Percentiles rank a stretch among this genome's conserved stretches.
Evolutionary conservation across 2,329 filamentous ascomycete genomes (phyloP).

Genomic region (Waltergamsia citrina): DNA sequence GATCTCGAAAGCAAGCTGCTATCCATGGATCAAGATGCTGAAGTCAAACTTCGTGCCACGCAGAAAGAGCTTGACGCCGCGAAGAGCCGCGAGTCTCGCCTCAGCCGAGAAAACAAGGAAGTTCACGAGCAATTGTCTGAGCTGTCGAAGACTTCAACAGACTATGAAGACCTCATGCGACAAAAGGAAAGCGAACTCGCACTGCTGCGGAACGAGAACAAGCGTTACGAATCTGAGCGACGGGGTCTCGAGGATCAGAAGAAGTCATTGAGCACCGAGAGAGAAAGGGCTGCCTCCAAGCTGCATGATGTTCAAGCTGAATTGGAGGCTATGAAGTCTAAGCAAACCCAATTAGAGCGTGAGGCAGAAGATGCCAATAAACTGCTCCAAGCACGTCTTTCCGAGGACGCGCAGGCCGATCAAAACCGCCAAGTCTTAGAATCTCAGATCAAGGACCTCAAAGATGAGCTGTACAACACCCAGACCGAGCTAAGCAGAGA

Average conservation of each 20-base stretch:
- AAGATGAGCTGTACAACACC: constrained; percentile 72
- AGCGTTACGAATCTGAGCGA: constrained; percentile 73
- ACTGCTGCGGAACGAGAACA: constrained; percentile 75
- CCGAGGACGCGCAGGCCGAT: constrained; percentile 77
- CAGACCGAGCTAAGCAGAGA: constrained; percentile 87
- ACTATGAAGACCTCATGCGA: constrained; percentile 88
- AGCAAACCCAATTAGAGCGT: constrained; percentile 74
- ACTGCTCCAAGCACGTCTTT: constrained; percentile 78
- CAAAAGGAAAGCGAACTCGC: constrained; percentile 90
- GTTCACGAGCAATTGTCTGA: constrained; percentile 80
- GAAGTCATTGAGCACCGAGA: constrained; percentile 59
- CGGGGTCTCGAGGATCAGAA: constrained; percentile 72
- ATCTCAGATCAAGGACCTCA: constrained; percentile 78
- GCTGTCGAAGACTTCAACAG: constrained; percentile 82
- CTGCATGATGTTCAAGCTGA: constrained; percentile 83
- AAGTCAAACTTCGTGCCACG: constrained; percentile 69
- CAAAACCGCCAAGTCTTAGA: constrained; percentile 78
- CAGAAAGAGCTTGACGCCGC: constrained; percentile 71
- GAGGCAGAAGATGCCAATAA: constrained; percentile 84
- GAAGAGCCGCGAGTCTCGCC: constrained; percentile 65
- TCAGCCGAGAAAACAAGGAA: constrained; percentile 71
- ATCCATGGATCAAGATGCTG: constrained; percentile 78
- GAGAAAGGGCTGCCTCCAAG: constrained; percentile 66
- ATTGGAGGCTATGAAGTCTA: constrained; percentile 74
- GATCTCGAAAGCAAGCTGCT: constrained; percentile 80